Evolutionary conservation across 441 rosid species (phyloP).

Genomic region (Capsella rubella): DNA sequence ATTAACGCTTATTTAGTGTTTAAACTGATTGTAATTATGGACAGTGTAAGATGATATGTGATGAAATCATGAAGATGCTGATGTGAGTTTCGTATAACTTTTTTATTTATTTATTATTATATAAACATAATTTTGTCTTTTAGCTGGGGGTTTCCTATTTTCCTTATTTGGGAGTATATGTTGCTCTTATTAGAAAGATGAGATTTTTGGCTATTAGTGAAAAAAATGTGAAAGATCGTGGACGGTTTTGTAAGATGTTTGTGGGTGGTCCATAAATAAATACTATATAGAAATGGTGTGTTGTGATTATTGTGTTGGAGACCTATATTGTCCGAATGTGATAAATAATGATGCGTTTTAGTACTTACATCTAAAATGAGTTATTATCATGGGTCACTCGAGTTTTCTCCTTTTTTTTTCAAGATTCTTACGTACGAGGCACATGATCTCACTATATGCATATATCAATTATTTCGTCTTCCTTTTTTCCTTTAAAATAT

Average conservation of each 20-base stretch:
- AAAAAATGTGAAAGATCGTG: constrained; percentile 45
- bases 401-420: constrained; percentile 15
- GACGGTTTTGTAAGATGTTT: constrained; percentile 15
- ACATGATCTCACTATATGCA: constrained; percentile 31
- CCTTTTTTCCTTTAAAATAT: background rate
- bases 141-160: constrained; percentile 13
- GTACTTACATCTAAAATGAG: constrained; percentile 13
- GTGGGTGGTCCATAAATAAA: constrained; percentile 31
- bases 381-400: constrained; percentile 42
- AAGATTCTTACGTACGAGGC: constrained; percentile 41
- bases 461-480: constrained; percentile 8
- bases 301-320: constrained; percentile 35
- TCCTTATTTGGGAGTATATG: constrained; percentile 32
- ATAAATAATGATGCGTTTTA: constrained; percentile 38
- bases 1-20: constrained; percentile 9
- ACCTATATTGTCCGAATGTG: constrained; percentile 29
- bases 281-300: constrained; percentile 29
- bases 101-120: background rate
- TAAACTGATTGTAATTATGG: constrained; percentile 7
- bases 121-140: constrained; percentile 30
- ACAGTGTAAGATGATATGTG: constrained; percentile 1
- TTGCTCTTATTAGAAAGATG: constrained; percentile 37
- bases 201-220: constrained; percentile 31
- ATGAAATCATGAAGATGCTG: constrained; percentile 24
- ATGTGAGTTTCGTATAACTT: constrained; percentile 19